Conservation (phyloP, 1,284 basidiomycete genomes). For the Moniliophthora roreri region DNA sequence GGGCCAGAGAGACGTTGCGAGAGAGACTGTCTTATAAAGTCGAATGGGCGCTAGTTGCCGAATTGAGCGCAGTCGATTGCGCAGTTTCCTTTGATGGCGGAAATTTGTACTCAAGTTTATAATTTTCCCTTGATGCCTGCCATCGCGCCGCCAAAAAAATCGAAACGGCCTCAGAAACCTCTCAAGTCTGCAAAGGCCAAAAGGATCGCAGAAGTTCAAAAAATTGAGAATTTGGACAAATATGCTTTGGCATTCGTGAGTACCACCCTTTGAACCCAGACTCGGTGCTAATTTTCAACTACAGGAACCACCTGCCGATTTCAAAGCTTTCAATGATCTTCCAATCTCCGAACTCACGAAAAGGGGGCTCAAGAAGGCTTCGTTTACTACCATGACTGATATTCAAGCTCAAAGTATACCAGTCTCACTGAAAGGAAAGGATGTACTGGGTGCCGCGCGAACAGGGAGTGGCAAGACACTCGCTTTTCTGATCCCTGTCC, state of each 20-base stretch:
- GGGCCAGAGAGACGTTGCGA: not conserved
- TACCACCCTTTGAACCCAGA: constrained; percentile 10
- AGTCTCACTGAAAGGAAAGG: constrained; percentile 90
- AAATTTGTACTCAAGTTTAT: not conserved
- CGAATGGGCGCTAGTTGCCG: not conserved
- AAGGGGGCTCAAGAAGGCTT: constrained; percentile 80
- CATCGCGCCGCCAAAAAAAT: constrained; percentile 10
- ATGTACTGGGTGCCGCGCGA: constrained; percentile 93
- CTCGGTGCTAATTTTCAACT: constrained; percentile 11
- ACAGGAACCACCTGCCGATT: constrained; percentile 47
- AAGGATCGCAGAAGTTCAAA: constrained; percentile 51
- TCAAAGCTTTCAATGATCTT: constrained; percentile 61
- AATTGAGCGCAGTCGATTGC: too few relatives aligned
- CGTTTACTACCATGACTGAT: constrained; percentile 86
- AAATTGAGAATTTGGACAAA: constrained; percentile 53
- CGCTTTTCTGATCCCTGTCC: constrained; percentile 91
- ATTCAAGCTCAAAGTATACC: constrained; percentile 94
- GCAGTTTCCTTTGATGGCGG: not conserved
- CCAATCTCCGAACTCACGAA: constrained; percentile 72
- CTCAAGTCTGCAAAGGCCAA: constrained; percentile 36
- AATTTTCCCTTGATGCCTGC: not conserved
- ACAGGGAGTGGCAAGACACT: constrained; percentile 98
- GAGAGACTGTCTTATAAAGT: not conserved
- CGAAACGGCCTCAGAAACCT: constrained; percentile 22
- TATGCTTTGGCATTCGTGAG: constrained; percentile 60